Percentiles rank a stretch among this genome's conserved stretches.
These are phyloP conservation scores for Debaryomyces subglobosus DNA, from an alignment of 1,139 yeast genomes.

Conservation along the genomic window DNA sequence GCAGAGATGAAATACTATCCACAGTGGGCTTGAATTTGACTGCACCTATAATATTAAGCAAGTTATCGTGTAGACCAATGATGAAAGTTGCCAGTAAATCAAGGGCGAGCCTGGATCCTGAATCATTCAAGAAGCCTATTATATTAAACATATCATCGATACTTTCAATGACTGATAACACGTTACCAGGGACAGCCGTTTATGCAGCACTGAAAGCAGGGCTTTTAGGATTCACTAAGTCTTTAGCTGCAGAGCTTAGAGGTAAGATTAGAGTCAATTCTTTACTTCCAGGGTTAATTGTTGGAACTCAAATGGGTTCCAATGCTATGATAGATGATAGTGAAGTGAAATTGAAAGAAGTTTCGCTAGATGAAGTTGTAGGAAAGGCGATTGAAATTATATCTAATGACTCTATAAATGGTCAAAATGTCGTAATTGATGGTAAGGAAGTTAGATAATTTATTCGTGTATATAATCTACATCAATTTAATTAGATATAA, in stretches of 20 bases:
- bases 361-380: conserved; percentile 28
- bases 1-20: conserved; percentile 42
- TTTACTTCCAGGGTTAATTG: conserved; percentile 72
- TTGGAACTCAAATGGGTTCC: conserved; percentile 72
- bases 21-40: conserved; percentile 65
- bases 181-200: conserved; percentile 64
- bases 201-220: conserved; percentile 88
- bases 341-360: conserved; percentile 20
- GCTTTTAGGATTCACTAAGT: conserved; percentile 62
- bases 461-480: not conserved
- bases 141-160: conserved; percentile 75
- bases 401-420: conserved; percentile 37
- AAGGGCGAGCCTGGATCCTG: conserved; percentile 3
- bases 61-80: conserved; percentile 49
- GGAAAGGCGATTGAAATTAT: conserved; percentile 33
- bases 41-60: conserved; percentile 66
- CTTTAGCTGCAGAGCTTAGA: conserved; percentile 66
- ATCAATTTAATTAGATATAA: not conserved
- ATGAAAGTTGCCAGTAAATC: conserved; percentile 27
- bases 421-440: conserved; percentile 36
- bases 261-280: conserved; percentile 60
- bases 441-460: conserved; percentile 7
- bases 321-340: conserved; percentile 24
- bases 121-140: conserved; percentile 22
- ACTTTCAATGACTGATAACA: conserved; percentile 49